Base-by-base conservation (phyloP, 2,329 filamentous ascomycete genomes). In the Penicillium thymicola region DNA sequence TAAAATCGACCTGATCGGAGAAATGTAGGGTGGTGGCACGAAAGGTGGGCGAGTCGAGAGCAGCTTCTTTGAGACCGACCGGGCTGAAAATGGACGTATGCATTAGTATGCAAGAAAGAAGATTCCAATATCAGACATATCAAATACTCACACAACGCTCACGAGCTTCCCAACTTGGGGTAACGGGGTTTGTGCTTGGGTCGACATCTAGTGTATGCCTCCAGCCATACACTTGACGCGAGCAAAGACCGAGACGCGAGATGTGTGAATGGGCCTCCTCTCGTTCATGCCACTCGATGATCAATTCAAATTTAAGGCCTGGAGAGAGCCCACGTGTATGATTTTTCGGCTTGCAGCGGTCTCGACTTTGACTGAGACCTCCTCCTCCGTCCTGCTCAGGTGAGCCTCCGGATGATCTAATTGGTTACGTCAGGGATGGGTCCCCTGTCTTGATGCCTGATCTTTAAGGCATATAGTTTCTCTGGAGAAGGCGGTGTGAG, bases 41-140 rank as follows among this genome's bases (percentile, higher is more conserved):
- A 74, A 97, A 97, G 36, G 92, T 95, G 27, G 94, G 94, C 38
- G 92, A 97, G 76, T 99, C 94, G 78, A 97, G 89, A 21, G 92
- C 89, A 49, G 94, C 94, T 82, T 99, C 94, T 77, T 93, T 94
- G 66, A 97, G 83, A 59, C 87, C 87, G 36, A 97, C 92, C 43
- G 94, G 91, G 55, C 84, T 86, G 1, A 44, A n/a, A 45, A 34
- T 32, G 50, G 55, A 54, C 11, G 14, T n/a, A 21, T 42, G 13
- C 6, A 41, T 69, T 50, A 68, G 62, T 18, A 49, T 54, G 25
- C 42, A 51, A 16, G 18, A 38, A 32, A 14, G 9, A 45, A 5
- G 3, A 7, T 34, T n/a, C 16, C 2, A 14, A 4, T 16, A 18
- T 13, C 30, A n/a, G 16, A 10, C 5, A 23, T 18, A 23, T 21